Evolutionary conservation across 1,284 basidiomycete species (phyloP), one percentile per base, ranked within the genome.

Genomic region (Malassezia brasiliensis): DNA sequence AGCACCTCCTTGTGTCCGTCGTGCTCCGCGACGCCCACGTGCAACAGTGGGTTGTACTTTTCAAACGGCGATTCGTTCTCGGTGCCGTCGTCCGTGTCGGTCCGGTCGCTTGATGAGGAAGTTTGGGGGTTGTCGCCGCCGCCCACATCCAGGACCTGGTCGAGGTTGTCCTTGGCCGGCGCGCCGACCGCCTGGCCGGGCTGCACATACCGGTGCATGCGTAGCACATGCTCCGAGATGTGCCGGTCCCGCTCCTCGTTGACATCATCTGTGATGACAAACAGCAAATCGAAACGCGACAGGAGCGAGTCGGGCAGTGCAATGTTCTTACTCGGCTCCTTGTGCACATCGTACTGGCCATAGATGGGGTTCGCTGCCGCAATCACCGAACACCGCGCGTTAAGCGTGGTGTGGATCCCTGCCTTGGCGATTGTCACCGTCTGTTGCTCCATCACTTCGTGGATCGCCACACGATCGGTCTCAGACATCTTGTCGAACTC

Each of bases 401-500:
- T 99, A 65, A 99, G 81, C 68, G 87, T 91, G 0, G 94, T 98
- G 76, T 96, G 93, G 64, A 98, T 99, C 60, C 94, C 94, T 11
- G 94, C 94, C 74, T 99, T 98, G 56, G 94, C 94, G 64, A 99
- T 99, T 1, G 94, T 96, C 50, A 99, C 91, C 0, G 94, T 99
- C 64, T 78, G 77, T 76, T 96, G 93, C 76, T 98, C 93, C 94
- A 99, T 99, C 69, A 96, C 94, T 83, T 99, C 94, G 78, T 99
- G 94, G 66, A 99, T 99, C 30, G 94, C 93, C n/a, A 96, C 93
- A 65, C 94, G 84, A 78, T 99, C 93, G 63, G 96, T 82, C 68
- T 98, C 94, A 31, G 88, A 90, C 93, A 99, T 98, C 77, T 99
- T 99, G 81, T 99, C 93, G 71, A 99, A 99, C 77, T 99, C 93